Base-by-base conservation (phyloP, 768 basidiomycete species). In the Lactarius indigo region DNA sequence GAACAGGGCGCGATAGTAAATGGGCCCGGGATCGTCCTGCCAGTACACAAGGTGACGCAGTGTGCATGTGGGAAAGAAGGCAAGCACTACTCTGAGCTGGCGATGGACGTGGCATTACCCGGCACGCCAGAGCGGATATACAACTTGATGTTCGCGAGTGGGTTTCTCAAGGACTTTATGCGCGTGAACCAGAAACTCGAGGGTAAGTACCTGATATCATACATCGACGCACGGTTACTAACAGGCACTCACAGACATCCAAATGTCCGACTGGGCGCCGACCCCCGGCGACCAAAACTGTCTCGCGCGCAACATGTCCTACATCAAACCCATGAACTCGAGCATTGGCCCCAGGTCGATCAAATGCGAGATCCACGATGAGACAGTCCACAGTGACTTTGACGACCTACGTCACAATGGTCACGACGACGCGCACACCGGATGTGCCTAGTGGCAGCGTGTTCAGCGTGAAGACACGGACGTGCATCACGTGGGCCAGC, bases 111-210 rank as follows among this genome's bases (percentile, higher is more conserved):
- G 4, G 81, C 90, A 3, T 79, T 98, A 55, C 94, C 95, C 35
- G 93, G 94, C 33, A 89, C 94, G 1, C 97, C 97, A 2, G 96
- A 98, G 74, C 89, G 91, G 79, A 92, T 98, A 56, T 91, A 97
- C 79, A 95, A 94, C 74, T 80, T 99, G 73, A 93, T 98, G 81
- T 98, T 98, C 74, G 88, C 94, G 56, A 96, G 94, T 76, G 95
- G 87, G 44, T 98, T 97, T 78, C 88, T 96, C 72, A 97, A 96
- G 76, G 92, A 92, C 52, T 99, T 98, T 75, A 87, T 98, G 88
- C 79, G 82, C 33, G 84, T 87, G n/a, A 85, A 93, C 69, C 95
- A 98, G 79, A 95, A 92, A 75, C 80, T 98, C 20, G 79, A 82
- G 20, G 96, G 97, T 96, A 71, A 69, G 89, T 79, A 23, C 13